Conservation (phyloP, 2,329 filamentous ascomycete genomes). For the Byssochlamys sp. region DNA sequence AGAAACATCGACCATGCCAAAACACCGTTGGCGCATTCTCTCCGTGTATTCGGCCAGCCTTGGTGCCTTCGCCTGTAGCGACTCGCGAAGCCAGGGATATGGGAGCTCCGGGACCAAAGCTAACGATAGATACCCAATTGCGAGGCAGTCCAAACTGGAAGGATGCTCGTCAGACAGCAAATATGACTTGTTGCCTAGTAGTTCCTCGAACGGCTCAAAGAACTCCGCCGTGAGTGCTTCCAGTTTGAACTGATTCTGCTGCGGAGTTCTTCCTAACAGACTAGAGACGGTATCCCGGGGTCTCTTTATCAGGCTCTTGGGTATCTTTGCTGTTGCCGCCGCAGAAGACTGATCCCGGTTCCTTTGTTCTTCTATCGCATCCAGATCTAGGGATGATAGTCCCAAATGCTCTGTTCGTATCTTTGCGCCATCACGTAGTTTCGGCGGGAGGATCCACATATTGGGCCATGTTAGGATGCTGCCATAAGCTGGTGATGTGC, state of each 20-base stretch:
- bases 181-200: conserved; percentile 49
- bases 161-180: conserved; percentile 45
- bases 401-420: conserved; percentile 60
- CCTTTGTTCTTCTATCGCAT: conserved; percentile 36
- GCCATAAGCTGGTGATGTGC: conserved; percentile 72
- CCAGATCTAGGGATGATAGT: conserved; percentile 58
- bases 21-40: conserved; percentile 28
- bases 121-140: conserved; percentile 67
- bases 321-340: conserved; percentile 30
- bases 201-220: conserved; percentile 59
- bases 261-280: conserved; percentile 57
- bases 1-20: conserved; percentile 21
- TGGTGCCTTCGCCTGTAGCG: conserved; percentile 43
- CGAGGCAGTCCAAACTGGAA: conserved; percentile 66
- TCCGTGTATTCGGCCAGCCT: conserved; percentile 38
- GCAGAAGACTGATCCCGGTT: conserved; percentile 29
- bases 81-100: conserved; percentile 52
- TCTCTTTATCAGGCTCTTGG: conserved; percentile 44
- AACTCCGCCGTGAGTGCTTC: conserved; percentile 62
- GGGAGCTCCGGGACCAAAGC: conserved; percentile 56
- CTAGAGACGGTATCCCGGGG: conserved; percentile 51
- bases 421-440: conserved; percentile 61
- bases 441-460: conserved; percentile 74
- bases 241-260: conserved; percentile 64
- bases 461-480: conserved; percentile 72